Evolutionary conservation across 1,139 yeast species (phyloP), one percentile per base, ranked within the genome.

Genomic region (Blastobotrys aristatus): DNA sequence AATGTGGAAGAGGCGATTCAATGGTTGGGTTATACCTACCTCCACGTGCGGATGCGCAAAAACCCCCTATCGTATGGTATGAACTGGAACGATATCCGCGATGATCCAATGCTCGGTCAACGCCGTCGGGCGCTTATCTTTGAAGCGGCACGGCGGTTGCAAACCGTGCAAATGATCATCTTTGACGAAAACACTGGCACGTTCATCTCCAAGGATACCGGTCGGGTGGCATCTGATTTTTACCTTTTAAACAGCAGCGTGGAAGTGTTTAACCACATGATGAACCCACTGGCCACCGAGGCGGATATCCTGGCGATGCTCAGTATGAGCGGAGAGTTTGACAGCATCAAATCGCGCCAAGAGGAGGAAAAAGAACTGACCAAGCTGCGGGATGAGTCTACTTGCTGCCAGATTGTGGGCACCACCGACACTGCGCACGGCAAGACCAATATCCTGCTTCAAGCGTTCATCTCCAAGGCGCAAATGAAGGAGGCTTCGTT

Each of bases 1-100:
- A 90, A 85, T 60, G 80, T 92, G 6, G 96, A 87, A 39, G 98
- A 94, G 68, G 99, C 92, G 49, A 84, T 94, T 1, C 88, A 84
- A 57, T 94, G 98, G 98, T 72, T 94, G 14, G 97, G 98, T 1
- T 94, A 94, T 59, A 94, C 98, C 0, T 94, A 92, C 60, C 74
- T 94, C 77, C 84, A 80, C 70, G 97, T 92, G 1, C 74, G 99
- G 53, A 94, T 92, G 98, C 79, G 85, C 51, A 87, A 88, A 61
- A 92, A 89, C 57, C 98, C 98, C 1, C 82, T 89, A 62, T 83
- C 87, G 0, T 94, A 94, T 61, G 98, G 96, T n/a, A 78, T 94
- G 46, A 88, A 81, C 45, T 88, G 96, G 94, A 78, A 79, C 54
- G 96, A 88, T 55, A 65, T 94, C 2, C 77, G 79, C 32, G 84